Evolutionary conservation across 768 basidiomycete species (phyloP), one percentile per base, ranked within the genome.

Genomic region (Floccularia luteovirens): DNA sequence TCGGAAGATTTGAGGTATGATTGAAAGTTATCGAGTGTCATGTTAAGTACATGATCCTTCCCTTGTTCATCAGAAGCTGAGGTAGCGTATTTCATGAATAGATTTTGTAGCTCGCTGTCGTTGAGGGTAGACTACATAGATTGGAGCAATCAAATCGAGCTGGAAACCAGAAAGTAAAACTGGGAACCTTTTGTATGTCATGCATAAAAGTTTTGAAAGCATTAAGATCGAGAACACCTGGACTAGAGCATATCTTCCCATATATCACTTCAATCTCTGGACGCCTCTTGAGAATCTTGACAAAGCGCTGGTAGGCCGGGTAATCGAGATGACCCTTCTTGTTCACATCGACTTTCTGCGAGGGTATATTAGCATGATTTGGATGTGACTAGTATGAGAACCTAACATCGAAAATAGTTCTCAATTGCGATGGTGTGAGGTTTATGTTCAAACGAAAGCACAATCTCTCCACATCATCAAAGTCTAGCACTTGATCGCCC

Each of bases 1-100:
- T 90, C 85, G 0, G 75, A 60, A 2, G 92, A 92, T 12, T 84
- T 61, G 1, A 98, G 73, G 64, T 91, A 96, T 0, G 85, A 65
- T 0, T 77, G 76, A 54, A 98, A 87, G 0, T 68, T 74, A 22
- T 85, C 81, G 6, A 77, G 50, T 0, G 76, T 68, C 61, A 82
- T 72, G 42, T 60, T 33, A 38, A 54, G 43, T 24, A 52, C 37
- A 5, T 37, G 19, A 17, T 35, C 31, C 41, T 41, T 48, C 16
- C 24, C 42, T 28, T 33, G 32, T 25, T 25, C 25, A 36, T 21
- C 54, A 50, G 52, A 34, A 24, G 41, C 31, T 2, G 43, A 36
- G 3, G 45, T 40, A 5, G 62, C 50, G 47, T 75, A 73, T 30
- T 64, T 61, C n/a, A 53, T 45, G 35, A 72, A 74, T 4, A 72